Percentiles rank a stretch among this genome's conserved stretches.
Evolutionary conservation across 2,329 filamentous ascomycete species (phyloP).

Genomic region (Hortaea sp.): DNA sequence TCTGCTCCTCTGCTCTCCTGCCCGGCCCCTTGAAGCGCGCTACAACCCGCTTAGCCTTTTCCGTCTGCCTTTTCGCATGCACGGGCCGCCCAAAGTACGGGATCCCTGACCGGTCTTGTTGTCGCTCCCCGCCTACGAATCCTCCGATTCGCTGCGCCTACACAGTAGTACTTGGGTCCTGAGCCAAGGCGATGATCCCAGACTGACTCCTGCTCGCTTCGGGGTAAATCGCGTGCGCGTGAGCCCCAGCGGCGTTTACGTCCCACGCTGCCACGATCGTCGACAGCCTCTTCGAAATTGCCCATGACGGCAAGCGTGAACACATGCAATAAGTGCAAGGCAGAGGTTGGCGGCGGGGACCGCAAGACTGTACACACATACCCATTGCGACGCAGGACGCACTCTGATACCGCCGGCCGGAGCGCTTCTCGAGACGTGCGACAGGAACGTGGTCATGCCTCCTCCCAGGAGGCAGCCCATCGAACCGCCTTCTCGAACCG

Average conservation of each 20-base stretch:
- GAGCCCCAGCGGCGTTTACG: no score
- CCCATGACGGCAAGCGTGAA: not conserved
- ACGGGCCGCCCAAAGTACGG: not conserved
- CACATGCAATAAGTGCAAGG: not conserved
- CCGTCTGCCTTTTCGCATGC: not conserved
- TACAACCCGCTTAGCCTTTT: not conserved
- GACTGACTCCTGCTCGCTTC: not conserved
- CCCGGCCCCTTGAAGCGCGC: not conserved
- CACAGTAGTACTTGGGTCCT: not conserved
- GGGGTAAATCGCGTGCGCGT: no score
- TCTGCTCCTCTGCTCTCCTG: not conserved
- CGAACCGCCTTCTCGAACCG: not conserved
- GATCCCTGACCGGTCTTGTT: not conserved
- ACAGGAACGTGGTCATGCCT: no score
- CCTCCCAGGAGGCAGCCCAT: not conserved
- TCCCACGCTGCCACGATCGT: not conserved
- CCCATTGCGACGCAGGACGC: not conserved
- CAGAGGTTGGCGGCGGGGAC: no score
- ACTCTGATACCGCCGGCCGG: not conserved
- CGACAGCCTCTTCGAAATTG: not conserved
- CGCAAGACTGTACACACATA: not conserved
- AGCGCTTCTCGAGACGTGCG: no score
- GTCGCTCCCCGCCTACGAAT: not conserved
- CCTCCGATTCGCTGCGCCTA: not conserved
- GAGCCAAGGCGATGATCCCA: not conserved